These are phyloP conservation scores for Solanum bukasovii DNA, from an alignment of 257 asterid genomes.

Conservation along the genomic window DNA sequence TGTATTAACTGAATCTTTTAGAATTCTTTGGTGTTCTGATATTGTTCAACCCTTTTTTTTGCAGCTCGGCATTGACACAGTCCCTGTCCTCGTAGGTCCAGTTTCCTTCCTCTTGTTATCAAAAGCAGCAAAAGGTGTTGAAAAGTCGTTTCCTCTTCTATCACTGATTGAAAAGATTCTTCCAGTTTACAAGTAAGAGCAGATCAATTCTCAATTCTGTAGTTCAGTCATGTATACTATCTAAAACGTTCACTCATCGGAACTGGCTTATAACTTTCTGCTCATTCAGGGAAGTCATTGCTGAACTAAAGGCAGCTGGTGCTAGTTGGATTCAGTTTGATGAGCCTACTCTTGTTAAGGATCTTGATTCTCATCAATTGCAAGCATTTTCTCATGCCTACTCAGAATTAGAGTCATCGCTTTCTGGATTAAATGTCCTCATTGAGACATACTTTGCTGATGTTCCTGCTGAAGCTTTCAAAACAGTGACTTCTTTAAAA, in stretches of 20 bases:
- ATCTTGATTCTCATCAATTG: slow-evolving; percentile 34
- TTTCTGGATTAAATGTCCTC: slow-evolving; percentile 36
- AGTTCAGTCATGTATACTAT: neutral
- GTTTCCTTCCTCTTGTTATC: slow-evolving; percentile 42
- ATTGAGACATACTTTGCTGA: slow-evolving; percentile 46
- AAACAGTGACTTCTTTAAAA: slow-evolving; percentile 32
- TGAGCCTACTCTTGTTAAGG: slow-evolving; percentile 41
- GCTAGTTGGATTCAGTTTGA: slow-evolving; percentile 39
- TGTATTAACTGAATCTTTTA: neutral
- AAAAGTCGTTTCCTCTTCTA: slow-evolving; percentile 29
- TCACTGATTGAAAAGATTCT: slow-evolving; percentile 37
- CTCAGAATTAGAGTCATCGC: slow-evolving; percentile 25
- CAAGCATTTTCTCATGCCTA: slow-evolving; percentile 32
- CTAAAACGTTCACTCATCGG: neutral
- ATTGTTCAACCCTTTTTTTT: neutral
- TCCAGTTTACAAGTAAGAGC: slow-evolving; percentile 35
- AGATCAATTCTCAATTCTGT: neutral
- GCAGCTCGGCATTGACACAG: slow-evolving; percentile 41
- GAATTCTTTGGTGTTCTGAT: neutral
- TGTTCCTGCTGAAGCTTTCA: slow-evolving; percentile 41
- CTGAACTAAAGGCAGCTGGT: slow-evolving; percentile 39
- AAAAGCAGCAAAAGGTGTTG: slow-evolving; percentile 44
- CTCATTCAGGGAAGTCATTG: slow-evolving; percentile 31
- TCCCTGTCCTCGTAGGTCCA: slow-evolving; percentile 44
- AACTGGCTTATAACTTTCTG: neutral